Conservation (phyloP, 2,329 filamentous ascomycete genomes). For the Aureobasidium sp. region DNA sequence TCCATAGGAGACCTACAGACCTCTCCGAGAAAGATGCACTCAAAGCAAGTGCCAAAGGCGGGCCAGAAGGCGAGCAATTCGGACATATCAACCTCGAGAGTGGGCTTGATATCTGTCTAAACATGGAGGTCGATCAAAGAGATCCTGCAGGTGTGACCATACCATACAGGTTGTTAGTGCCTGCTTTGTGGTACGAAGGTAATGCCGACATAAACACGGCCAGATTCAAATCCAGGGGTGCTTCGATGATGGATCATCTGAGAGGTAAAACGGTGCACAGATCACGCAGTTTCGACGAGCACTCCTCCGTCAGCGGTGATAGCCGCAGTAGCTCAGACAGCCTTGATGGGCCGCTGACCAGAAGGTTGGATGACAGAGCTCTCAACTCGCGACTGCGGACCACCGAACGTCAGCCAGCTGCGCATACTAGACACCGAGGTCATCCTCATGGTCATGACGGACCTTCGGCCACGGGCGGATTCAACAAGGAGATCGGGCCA, state of each 20-base stretch:
- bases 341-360: not conserved
- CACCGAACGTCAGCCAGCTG: slow-evolving; percentile 1
- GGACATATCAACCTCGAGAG: slow-evolving; percentile 66
- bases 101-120: slow-evolving; percentile 78
- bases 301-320: not conserved
- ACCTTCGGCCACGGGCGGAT: not conserved
- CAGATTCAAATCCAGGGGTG: slow-evolving; percentile 16
- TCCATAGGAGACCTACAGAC: slow-evolving; percentile 38
- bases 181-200: slow-evolving; percentile 52
- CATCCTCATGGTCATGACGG: not conserved
- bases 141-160: slow-evolving; percentile 83
- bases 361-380: not conserved
- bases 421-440: not conserved
- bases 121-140: slow-evolving; percentile 77
- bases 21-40: slow-evolving; percentile 33
- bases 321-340: not conserved
- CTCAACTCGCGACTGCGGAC: not conserved
- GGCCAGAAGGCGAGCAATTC: slow-evolving; percentile 49
- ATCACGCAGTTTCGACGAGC: not conserved
- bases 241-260: slow-evolving; percentile 18
- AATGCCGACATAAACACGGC: slow-evolving; percentile 23
- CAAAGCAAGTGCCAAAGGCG: slow-evolving; percentile 32
- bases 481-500: not conserved
- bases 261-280: slow-evolving; percentile 10
- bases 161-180: slow-evolving; percentile 80